A percentile compares a stretch with the other conserved stretches of the same genome.
These are phyloP conservation scores for Ascochyta lentis DNA, from an alignment of 2,329 filamentous ascomycete genomes.

Conservation along the genomic window DNA sequence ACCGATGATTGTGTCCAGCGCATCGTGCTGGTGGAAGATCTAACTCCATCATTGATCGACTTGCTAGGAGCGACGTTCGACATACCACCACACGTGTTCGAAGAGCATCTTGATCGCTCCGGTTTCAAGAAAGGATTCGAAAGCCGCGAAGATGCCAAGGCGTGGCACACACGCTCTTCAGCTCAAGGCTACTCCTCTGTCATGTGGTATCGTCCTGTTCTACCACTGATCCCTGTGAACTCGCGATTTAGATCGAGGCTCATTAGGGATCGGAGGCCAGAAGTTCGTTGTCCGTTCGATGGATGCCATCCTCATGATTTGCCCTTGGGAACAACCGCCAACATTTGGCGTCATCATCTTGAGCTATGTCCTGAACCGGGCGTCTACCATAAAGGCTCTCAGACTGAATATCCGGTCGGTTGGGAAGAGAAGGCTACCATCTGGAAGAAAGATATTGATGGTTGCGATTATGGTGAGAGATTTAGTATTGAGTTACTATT, in stretches of 20 bases:
- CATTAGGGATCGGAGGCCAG: neutral
- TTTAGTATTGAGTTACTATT: no score
- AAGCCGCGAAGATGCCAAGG: neutral
- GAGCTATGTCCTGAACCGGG: neutral
- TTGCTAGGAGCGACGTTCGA: constrained; percentile 23
- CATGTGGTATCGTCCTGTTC: neutral
- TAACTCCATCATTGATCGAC: constrained; percentile 18
- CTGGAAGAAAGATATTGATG: neutral
- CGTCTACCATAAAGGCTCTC: neutral
- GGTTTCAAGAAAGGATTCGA: constrained; percentile 8
- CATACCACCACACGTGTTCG: constrained; percentile 24
- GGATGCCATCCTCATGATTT: neutral
- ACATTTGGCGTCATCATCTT: neutral
- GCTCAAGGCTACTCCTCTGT: neutral
- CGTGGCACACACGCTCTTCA: neutral
- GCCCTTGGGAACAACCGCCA: neutral
- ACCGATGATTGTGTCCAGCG: neutral
- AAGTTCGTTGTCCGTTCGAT: neutral
- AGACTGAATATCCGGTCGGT: neutral
- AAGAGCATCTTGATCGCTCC: constrained; percentile 21
- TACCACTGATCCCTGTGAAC: neutral
- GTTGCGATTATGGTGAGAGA: neutral
- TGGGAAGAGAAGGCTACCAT: neutral
- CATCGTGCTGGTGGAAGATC: constrained; percentile 21
- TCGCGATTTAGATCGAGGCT: neutral